Conservation (phyloP, 2,329 filamentous ascomycete genomes). For the Claviceps quebecensis region DNA sequence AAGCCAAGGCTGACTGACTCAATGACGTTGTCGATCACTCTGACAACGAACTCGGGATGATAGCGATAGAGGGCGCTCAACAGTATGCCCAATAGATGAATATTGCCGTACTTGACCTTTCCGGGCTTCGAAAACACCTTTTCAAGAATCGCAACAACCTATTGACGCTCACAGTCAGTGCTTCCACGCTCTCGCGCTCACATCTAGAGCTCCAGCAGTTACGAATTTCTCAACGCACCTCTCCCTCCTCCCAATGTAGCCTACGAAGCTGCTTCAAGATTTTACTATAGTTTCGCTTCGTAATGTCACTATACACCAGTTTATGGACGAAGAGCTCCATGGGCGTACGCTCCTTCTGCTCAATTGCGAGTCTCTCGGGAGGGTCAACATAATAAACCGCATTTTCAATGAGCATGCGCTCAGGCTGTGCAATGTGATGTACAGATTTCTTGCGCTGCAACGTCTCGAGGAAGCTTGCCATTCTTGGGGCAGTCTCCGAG, state of each 20-base stretch:
- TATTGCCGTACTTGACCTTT: slow-evolving; percentile 95
- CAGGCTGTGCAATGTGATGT: slow-evolving; percentile 87
- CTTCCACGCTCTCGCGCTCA: not conserved
- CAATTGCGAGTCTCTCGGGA: slow-evolving; percentile 81
- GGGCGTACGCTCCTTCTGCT: slow-evolving; percentile 90
- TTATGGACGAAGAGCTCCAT: slow-evolving; percentile 89
- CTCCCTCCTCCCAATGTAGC: slow-evolving; percentile 91
- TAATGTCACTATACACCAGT: slow-evolving; percentile 85
- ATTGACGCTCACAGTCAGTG: slow-evolving; percentile 5
- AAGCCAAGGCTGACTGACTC: slow-evolving; percentile 80
- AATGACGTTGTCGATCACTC: slow-evolving; percentile 81
- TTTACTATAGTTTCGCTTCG: slow-evolving; percentile 85
- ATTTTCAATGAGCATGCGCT: slow-evolving; percentile 97
- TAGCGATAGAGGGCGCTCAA: slow-evolving; percentile 81
- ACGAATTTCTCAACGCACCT: slow-evolving; percentile 34
- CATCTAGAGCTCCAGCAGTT: not conserved
- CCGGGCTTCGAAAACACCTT: slow-evolving; percentile 93
- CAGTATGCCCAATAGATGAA: slow-evolving; percentile 83
- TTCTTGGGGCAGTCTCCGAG: slow-evolving; percentile 80
- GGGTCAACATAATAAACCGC: slow-evolving; percentile 97
- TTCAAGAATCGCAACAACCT: slow-evolving; percentile 62
- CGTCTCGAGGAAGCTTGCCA: slow-evolving; percentile 88
- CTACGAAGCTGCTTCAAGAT: slow-evolving; percentile 88
- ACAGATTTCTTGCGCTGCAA: slow-evolving; percentile 91
- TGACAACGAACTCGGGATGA: slow-evolving; percentile 79